Evolutionary conservation across 129 eudicot species (phyloP).

Genomic region (Deinandra increscens): DNA sequence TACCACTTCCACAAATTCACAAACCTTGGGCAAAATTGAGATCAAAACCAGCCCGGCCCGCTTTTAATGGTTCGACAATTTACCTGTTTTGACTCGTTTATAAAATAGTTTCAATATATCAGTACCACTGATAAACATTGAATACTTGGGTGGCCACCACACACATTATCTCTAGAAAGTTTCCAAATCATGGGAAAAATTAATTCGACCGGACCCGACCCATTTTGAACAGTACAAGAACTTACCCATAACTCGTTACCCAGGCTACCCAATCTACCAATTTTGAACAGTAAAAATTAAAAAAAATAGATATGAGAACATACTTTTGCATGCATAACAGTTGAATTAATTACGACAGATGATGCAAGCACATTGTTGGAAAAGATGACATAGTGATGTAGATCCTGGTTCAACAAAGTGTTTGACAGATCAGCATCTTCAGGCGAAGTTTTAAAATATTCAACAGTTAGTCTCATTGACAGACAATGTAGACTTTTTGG

Average conservation of each 20-base stretch:
- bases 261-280: background rate
- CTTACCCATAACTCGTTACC: background rate
- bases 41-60: background rate
- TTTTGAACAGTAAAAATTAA: background rate
- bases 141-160: background rate
- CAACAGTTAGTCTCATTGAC: conserved; percentile 93
- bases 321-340: conserved; percentile 76
- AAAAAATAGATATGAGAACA: conserved; percentile 14
- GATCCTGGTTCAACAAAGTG: conserved; percentile 55
- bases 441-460: conserved; percentile 66
- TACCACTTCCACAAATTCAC: too few relatives aligned
- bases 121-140: conserved; percentile 37
- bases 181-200: background rate
- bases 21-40: background rate
- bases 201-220: background rate
- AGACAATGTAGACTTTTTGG: conserved; percentile 96
- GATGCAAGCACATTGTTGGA: conserved; percentile 85
- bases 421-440: conserved; percentile 54
- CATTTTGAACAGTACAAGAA: background rate
- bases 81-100: background rate
- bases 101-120: background rate
- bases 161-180: background rate
- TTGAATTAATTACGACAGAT: conserved; percentile 81
- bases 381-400: conserved; percentile 81
- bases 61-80: too few relatives aligned